phyloP scores from a whole-genome alignment of 768 basidiomycete species.

The Nidularia sp. region DNA sequence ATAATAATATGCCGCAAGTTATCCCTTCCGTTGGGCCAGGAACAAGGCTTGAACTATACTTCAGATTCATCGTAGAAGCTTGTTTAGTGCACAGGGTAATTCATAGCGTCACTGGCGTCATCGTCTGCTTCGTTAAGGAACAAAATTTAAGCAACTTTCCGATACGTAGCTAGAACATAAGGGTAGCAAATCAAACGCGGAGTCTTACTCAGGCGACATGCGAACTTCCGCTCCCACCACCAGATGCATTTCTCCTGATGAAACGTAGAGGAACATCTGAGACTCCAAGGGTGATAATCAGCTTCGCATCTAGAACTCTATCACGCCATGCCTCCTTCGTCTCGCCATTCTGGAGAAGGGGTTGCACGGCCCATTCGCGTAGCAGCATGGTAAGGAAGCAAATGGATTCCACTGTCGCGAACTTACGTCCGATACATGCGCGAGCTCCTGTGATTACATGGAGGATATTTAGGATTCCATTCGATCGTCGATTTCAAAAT shows the following conservation, averaged over 20 bases:
- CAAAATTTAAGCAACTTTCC: too few relatives aligned
- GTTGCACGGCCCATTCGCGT: slow-evolving; percentile 49
- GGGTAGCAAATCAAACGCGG: too few relatives aligned
- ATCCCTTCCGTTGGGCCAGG: too few relatives aligned
- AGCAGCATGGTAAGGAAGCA: slow-evolving; percentile 48
- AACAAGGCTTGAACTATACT: too few relatives aligned
- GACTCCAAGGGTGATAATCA: slow-evolving; percentile 31
- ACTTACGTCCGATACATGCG: slow-evolving; percentile 51
- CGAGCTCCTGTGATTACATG: slow-evolving; percentile 42
- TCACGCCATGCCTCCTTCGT: slow-evolving; percentile 31
- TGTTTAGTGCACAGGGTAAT: too few relatives aligned
- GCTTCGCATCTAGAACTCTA: slow-evolving; percentile 30
- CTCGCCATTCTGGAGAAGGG: slow-evolving; percentile 32
- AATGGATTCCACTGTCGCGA: slow-evolving; percentile 48
- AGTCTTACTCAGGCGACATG: too few relatives aligned
- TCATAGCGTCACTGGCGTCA: too few relatives aligned
- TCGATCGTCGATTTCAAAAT: background rate
- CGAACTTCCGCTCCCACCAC: too few relatives aligned
- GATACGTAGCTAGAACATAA: too few relatives aligned
- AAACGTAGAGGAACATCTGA: slow-evolving; percentile 26
- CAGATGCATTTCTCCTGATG: slow-evolving; percentile 23
- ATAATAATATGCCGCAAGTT: too few relatives aligned
- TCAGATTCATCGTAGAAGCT: too few relatives aligned
- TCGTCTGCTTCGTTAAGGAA: too few relatives aligned
- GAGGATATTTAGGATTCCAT: background rate